Conservation (phyloP, 768 basidiomycete genomes). For the Tephrocybe sp. region DNA sequence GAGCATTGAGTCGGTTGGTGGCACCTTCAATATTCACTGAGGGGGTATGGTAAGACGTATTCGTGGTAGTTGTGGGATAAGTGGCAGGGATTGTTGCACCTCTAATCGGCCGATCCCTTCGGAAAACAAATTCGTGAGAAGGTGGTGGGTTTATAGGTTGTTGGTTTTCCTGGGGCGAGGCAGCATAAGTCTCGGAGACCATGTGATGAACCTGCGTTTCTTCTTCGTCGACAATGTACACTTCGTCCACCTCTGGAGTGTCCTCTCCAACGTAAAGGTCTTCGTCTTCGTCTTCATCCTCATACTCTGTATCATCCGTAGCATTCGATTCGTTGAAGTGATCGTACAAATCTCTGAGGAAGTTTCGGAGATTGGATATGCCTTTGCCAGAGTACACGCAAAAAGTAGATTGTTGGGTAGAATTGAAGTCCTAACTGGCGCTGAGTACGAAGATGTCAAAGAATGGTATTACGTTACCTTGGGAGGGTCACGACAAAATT, state of each 20-base stretch:
- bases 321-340: constrained; percentile 71
- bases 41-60: constrained; percentile 20
- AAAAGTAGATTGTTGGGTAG: constrained; percentile 84
- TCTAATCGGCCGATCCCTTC: constrained; percentile 30
- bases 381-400: constrained; percentile 97
- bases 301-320: constrained; percentile 67
- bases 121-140: constrained; percentile 33
- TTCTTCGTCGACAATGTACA: constrained; percentile 32
- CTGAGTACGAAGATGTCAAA: constrained; percentile 6
- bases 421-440: constrained; percentile 76
- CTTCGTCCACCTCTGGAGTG: constrained; percentile 42
- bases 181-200: constrained; percentile 23
- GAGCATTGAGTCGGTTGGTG: constrained; percentile 34
- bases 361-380: constrained; percentile 76
- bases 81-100: constrained; percentile 22
- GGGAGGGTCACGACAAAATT: constrained; percentile 87
- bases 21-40: constrained; percentile 32
- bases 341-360: constrained; percentile 73
- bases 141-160: constrained; percentile 25
- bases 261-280: constrained; percentile 48
- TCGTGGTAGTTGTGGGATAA: no score
- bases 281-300: constrained; percentile 57
- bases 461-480: constrained; percentile 44
- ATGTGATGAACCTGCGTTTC: constrained; percentile 29
- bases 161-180: constrained; percentile 19